phyloP scores from a whole-genome alignment of 495 filamentous ascomycete species.

The Aspergillus cristatus region DNA sequence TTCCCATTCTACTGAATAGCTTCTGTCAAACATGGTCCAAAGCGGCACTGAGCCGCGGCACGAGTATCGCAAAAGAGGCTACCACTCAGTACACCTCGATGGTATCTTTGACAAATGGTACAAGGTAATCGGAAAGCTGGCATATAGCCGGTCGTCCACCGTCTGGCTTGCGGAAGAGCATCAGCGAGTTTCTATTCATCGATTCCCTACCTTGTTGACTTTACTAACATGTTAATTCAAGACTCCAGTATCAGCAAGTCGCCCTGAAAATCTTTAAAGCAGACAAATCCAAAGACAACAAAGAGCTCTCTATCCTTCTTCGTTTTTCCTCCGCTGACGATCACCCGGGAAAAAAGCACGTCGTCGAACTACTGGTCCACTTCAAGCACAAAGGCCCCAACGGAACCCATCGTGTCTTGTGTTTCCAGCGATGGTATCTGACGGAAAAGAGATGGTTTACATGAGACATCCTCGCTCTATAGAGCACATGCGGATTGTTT shows the following conservation, averaged over 20 bases:
- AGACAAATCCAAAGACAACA: slow-evolving; percentile 9
- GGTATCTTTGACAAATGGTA: slow-evolving; percentile 31
- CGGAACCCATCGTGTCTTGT: slow-evolving; percentile 40
- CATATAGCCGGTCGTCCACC: slow-evolving; percentile 42
- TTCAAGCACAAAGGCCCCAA: slow-evolving; percentile 40
- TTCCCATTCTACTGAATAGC: too few species aligned
- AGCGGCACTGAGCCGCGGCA: slow-evolving; percentile 15
- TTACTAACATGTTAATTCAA: slow-evolving; percentile 2
- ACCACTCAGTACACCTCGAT: slow-evolving; percentile 16
- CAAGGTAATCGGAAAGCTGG: slow-evolving; percentile 43
- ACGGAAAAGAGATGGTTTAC: slow-evolving; percentile 11
- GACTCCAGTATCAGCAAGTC: slow-evolving; percentile 15
- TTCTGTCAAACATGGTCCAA: too few species aligned
- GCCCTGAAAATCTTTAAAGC: slow-evolving; percentile 30
- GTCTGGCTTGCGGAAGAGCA: slow-evolving; percentile 42
- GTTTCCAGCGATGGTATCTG: slow-evolving; percentile 19
- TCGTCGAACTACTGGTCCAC: slow-evolving; percentile 30
- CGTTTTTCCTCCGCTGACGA: slow-evolving; percentile 5
- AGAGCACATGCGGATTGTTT: slow-evolving; percentile 4
- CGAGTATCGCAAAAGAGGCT: slow-evolving; percentile 13
- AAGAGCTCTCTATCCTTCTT: slow-evolving; percentile 14
- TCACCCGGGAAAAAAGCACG: slow-evolving; percentile 22
- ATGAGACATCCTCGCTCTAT: background rate
- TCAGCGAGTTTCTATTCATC: slow-evolving; percentile 1
- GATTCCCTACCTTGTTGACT: slow-evolving; percentile 1